Conservation (phyloP, 371 early-diverging fungal genomes). For the Mucor piriformis region DNA sequence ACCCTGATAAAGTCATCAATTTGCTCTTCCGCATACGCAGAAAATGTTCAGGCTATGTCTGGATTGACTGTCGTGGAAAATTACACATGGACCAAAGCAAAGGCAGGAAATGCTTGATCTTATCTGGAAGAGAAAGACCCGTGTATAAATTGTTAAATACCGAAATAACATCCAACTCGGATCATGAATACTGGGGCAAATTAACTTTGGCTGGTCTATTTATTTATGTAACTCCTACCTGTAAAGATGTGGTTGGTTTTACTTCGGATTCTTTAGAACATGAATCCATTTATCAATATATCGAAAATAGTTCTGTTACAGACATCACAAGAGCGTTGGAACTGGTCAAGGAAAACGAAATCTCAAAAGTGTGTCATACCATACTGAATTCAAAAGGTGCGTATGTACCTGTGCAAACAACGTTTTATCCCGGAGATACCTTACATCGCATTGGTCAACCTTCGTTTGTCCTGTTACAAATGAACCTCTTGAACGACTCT, state of each 20-base stretch:
- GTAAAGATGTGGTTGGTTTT: constrained; percentile 39
- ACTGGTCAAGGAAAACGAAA: constrained; percentile 4
- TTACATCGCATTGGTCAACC: constrained; percentile 11
- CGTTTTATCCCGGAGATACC: constrained; percentile 48
- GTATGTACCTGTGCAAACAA: constrained; percentile 34
- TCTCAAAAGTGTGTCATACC: constrained; percentile 29
- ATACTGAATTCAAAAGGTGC: constrained; percentile 46
- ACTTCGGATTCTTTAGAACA: constrained; percentile 43
- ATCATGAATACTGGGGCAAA: constrained; percentile 57
- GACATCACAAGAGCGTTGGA: constrained; percentile 23
- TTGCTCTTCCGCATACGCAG: constrained; percentile 55
- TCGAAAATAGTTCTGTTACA: constrained; percentile 44
- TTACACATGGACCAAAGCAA: constrained; percentile 55
- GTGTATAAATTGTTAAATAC: constrained; percentile 28
- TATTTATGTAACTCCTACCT: constrained; percentile 41
- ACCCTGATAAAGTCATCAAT: constrained; percentile 35
- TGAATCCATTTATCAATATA: constrained; percentile 51
- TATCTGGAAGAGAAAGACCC: constrained; percentile 52
- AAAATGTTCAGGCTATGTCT: constrained; percentile 55
- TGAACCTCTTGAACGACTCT: neutral
- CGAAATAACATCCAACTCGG: constrained; percentile 11
- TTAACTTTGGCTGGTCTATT: constrained; percentile 57
- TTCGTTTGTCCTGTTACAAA: constrained; percentile 41
- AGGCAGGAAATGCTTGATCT: constrained; percentile 56
- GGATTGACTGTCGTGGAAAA: constrained; percentile 59